Percentiles rank a stretch among this genome's conserved stretches.
These are phyloP conservation scores for Lecanosticta acicola DNA, from an alignment of 2,329 filamentous ascomycete genomes.

Conservation along the genomic window DNA sequence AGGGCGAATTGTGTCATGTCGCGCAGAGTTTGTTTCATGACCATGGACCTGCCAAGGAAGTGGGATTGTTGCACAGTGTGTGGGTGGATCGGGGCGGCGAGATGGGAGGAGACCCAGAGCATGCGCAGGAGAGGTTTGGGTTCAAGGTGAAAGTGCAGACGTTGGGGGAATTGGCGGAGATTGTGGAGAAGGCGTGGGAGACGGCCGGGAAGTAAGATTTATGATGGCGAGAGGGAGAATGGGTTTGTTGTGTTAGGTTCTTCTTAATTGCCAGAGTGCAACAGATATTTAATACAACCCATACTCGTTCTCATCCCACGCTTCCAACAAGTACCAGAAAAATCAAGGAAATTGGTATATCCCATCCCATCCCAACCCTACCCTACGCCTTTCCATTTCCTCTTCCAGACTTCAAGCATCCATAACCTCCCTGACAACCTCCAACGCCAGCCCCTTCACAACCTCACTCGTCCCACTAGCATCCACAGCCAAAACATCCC, in stretches of 20 bases:
- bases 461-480: conserved; percentile 39
- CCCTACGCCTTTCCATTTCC: too few relatives aligned
- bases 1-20: conserved; percentile 58
- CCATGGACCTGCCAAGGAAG: conserved; percentile 55
- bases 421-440: conserved; percentile 37
- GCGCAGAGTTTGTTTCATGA: conserved; percentile 64
- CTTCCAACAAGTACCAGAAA: too few relatives aligned
- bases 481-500: conserved; percentile 43
- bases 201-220: conserved; percentile 6
- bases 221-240: background rate
- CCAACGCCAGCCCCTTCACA: conserved; percentile 37
- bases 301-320: too few relatives aligned
- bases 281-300: too few relatives aligned
- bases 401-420: too few relatives aligned
- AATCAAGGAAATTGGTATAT: background rate
- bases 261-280: too few relatives aligned
- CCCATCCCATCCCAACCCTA: background rate
- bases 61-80: conserved; percentile 54
- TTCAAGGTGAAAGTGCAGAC: conserved; percentile 58
- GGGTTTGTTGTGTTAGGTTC: too few relatives aligned
- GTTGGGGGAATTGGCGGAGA: conserved; percentile 56
- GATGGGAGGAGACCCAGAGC: conserved; percentile 43
- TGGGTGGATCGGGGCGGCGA: conserved; percentile 58
- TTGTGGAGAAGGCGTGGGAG: conserved; percentile 41
- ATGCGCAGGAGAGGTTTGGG: conserved; percentile 37